phyloP scores from a whole-genome alignment of 305 asterid genomes.

The Plantago rigida region DNA sequence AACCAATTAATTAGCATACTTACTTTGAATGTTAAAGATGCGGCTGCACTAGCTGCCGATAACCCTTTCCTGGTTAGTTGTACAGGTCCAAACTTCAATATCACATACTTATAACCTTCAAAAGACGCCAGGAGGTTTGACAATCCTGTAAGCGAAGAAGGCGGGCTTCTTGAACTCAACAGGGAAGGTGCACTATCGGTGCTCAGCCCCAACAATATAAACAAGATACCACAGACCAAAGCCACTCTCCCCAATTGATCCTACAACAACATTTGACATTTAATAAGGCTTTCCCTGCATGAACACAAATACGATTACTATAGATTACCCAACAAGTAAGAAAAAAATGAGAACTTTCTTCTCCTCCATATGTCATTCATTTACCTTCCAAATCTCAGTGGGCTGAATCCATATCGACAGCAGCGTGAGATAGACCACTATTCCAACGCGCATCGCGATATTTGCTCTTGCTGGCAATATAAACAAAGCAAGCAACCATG shows the following conservation, averaged over 20 bases:
- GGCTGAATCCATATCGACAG: slow-evolving; percentile 73
- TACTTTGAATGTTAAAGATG: slow-evolving; percentile 84
- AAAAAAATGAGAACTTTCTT: not conserved
- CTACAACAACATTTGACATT: slow-evolving; percentile 52
- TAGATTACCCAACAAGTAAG: not conserved
- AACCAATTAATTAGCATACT: slow-evolving; percentile 26
- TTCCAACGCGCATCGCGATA: slow-evolving; percentile 49
- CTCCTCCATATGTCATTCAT: not conserved
- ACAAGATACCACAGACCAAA: slow-evolving; percentile 71
- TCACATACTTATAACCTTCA: slow-evolving; percentile 63
- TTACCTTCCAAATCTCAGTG: slow-evolving; percentile 77
- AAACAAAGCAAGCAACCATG: slow-evolving; percentile 80
- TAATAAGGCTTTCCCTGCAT: slow-evolving; percentile 47
- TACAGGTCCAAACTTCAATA: slow-evolving; percentile 72
- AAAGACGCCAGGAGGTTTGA: slow-evolving; percentile 50
- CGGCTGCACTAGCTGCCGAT: slow-evolving; percentile 69
- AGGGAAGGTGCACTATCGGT: slow-evolving; percentile 83
- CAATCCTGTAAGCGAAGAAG: slow-evolving; percentile 57
- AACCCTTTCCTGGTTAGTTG: slow-evolving; percentile 75
- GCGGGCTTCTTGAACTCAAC: slow-evolving; percentile 68
- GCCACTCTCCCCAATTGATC: slow-evolving; percentile 88
- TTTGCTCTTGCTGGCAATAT: slow-evolving; percentile 73
- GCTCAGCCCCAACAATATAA: slow-evolving; percentile 65
- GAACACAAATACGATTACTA: slow-evolving; percentile 31
- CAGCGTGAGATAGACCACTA: slow-evolving; percentile 52